Evolutionary conservation across 2,329 filamentous ascomycete genomes (phyloP).

Genomic region (Diaporthe destruens): DNA sequence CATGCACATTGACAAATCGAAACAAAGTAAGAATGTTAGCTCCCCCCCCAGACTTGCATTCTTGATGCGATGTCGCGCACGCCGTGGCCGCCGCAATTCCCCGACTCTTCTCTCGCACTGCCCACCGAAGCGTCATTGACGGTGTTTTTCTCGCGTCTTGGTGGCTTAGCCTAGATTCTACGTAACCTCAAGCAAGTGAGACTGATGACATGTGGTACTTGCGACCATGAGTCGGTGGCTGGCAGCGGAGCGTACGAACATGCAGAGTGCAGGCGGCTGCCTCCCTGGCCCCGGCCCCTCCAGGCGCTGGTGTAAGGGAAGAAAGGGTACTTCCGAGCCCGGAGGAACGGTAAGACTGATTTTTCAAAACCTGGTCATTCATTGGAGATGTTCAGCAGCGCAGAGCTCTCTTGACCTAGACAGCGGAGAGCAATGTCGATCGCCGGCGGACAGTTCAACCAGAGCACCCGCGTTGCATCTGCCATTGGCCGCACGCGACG

Average conservation of each 20-base stretch:
- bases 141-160: conserved; percentile 33
- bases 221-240: conserved; percentile 29
- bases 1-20: conserved; percentile 10
- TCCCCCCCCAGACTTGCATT: not conserved
- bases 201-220: conserved; percentile 16
- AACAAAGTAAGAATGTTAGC: not conserved
- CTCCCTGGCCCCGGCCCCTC: not conserved
- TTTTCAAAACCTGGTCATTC: conserved; percentile 38
- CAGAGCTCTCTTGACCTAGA: conserved; percentile 4
- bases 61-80: conserved; percentile 5
- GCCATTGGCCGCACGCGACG: conserved; percentile 16
- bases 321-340: conserved; percentile 36
- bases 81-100: not conserved
- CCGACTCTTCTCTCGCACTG: conserved; percentile 5
- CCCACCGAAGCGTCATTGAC: conserved; percentile 30
- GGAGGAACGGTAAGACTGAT: conserved; percentile 40
- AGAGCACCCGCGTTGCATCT: conserved; percentile 17
- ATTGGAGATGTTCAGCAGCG: conserved; percentile 15
- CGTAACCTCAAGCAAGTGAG: conserved; percentile 21
- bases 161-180: conserved; percentile 1
- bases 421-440: not conserved
- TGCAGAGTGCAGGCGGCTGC: conserved; percentile 7
- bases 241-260: not conserved
- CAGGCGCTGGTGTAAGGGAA: conserved; percentile 12
- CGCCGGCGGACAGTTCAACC: conserved; percentile 4